These are phyloP conservation scores for Ascochyta fabae DNA, from an alignment of 2,329 filamentous ascomycete species.

Conservation along the genomic window DNA sequence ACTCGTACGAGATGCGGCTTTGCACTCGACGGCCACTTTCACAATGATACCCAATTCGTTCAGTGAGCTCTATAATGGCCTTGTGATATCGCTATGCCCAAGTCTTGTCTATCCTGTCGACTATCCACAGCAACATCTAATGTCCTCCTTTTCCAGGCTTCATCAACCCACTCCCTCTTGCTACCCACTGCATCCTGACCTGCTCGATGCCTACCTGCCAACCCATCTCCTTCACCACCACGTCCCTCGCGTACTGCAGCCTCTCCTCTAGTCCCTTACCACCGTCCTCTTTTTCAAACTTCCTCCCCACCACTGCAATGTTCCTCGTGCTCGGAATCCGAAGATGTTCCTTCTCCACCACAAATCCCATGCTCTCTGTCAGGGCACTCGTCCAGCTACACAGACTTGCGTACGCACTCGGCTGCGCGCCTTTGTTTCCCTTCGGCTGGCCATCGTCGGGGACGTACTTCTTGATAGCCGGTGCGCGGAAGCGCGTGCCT, in stretches of 20 bases:
- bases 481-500: constrained; percentile 74
- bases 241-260: constrained; percentile 64
- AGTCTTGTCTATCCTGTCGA: not conserved
- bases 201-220: constrained; percentile 46
- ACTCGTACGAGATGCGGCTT: constrained; percentile 35
- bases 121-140: constrained; percentile 21
- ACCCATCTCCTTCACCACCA: constrained; percentile 64
- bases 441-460: constrained; percentile 31
- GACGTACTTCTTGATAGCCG: constrained; percentile 28
- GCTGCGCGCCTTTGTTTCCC: constrained; percentile 42
- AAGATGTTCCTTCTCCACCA: constrained; percentile 81
- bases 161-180: constrained; percentile 57
- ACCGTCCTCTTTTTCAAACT: constrained; percentile 40
- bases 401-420: constrained; percentile 82
- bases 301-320: constrained; percentile 76
- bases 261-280: constrained; percentile 64
- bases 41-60: constrained; percentile 48
- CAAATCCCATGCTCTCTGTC: constrained; percentile 74
- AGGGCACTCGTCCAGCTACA: constrained; percentile 78
- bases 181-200: constrained; percentile 59
- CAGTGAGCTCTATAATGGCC: constrained; percentile 23
- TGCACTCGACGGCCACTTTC: constrained; percentile 37
- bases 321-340: constrained; percentile 94
- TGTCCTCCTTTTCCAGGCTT: constrained; percentile 53
- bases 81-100: not conserved